A percentile compares a stretch with the other conserved stretches of the same genome.
These are phyloP conservation scores for Nicotiana sylvestris DNA, from an alignment of 257 asterid genomes.

Conservation along the genomic window DNA sequence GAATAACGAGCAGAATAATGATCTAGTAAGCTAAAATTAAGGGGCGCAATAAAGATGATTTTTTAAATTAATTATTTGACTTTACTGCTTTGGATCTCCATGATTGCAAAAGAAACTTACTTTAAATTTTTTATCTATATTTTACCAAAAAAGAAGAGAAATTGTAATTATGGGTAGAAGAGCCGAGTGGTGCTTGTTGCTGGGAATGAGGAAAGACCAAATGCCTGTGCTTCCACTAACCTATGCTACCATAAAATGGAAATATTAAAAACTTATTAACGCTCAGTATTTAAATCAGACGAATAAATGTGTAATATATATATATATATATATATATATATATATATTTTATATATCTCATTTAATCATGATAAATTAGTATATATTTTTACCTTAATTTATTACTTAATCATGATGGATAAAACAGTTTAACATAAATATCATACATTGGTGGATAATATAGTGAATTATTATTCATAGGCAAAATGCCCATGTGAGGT, in stretches of 20 bases:
- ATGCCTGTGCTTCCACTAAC: background rate
- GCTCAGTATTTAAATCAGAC: no score
- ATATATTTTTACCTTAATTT: background rate
- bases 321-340: no score
- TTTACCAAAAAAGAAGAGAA: background rate
- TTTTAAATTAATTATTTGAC: background rate
- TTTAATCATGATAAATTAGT: background rate
- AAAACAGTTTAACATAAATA: background rate
- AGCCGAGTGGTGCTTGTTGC: background rate
- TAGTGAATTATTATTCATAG: background rate
- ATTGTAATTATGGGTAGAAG: background rate
- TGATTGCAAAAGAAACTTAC: background rate
- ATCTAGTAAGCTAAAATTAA: slow-evolving; percentile 11
- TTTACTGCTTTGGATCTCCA: background rate
- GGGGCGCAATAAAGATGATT: background rate
- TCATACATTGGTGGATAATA: background rate
- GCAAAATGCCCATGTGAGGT: slow-evolving; percentile 1
- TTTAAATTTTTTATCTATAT: background rate
- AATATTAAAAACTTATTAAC: no score
- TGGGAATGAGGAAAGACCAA: background rate
- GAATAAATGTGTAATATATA: no score
- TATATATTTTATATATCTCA: background rate
- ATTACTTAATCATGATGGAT: background rate
- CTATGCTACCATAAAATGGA: background rate
- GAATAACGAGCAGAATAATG: slow-evolving; percentile 14